Conservation (phyloP, 1,139 yeast genomes). For the Saccharomyces pastorianus region DNA sequence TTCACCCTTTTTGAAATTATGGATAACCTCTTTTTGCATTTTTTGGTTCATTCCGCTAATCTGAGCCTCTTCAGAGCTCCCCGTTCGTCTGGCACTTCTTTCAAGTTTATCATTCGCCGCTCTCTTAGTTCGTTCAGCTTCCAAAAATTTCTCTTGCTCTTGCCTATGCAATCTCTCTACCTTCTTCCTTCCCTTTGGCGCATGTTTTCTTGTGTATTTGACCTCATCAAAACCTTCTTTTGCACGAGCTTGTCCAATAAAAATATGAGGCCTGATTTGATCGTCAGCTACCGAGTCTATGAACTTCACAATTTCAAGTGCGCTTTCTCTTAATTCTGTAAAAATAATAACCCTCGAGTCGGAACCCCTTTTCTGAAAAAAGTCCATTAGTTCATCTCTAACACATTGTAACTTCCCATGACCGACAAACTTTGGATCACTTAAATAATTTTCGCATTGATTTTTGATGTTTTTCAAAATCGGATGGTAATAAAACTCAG, state of each 20-base stretch:
- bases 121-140: slow-evolving; percentile 23
- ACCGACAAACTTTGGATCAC: slow-evolving; percentile 42
- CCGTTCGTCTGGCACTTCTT: slow-evolving; percentile 34
- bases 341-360: slow-evolving; percentile 76
- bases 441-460: slow-evolving; percentile 39
- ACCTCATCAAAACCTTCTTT: slow-evolving; percentile 58
- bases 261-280: slow-evolving; percentile 65
- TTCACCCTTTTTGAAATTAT: slow-evolving; percentile 60
- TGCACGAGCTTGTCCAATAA: slow-evolving; percentile 73
- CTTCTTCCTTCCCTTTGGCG: slow-evolving; percentile 37
- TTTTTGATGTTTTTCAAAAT: slow-evolving; percentile 40
- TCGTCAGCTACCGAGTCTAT: slow-evolving; percentile 41
- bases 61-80: slow-evolving; percentile 39
- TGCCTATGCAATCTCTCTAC: slow-evolving; percentile 31
- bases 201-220: slow-evolving; percentile 36
- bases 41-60: slow-evolving; percentile 57
- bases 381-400: slow-evolving; percentile 48
- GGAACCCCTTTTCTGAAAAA: slow-evolving; percentile 38
- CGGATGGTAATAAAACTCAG: slow-evolving; percentile 49
- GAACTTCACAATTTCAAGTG: slow-evolving; percentile 70
- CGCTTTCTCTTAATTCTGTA: slow-evolving; percentile 83
- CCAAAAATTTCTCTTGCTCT: slow-evolving; percentile 26
- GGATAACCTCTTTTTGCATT: slow-evolving; percentile 63
- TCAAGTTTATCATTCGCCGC: slow-evolving; percentile 29
- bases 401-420: slow-evolving; percentile 71